Base-by-base conservation (phyloP, 23 red algal species). In the Gracilaria gracilis region DNA sequence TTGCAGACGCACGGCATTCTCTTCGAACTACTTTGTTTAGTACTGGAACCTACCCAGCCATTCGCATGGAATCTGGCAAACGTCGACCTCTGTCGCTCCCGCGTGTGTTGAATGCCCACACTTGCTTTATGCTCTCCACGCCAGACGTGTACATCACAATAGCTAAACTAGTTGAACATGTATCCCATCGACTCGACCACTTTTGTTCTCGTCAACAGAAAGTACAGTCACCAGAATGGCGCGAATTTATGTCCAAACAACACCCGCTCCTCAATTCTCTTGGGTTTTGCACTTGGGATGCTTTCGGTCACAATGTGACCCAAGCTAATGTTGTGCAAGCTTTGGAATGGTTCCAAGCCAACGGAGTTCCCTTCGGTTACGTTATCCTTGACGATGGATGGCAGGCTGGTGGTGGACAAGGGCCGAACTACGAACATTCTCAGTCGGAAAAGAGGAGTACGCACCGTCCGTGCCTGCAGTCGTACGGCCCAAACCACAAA, bases 331-430 rank as follows among this genome's bases (percentile, higher is more conserved):
- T 93, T 32, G 28, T 80, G 15, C 40, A 75, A 23, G 27, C 72
- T 17, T 37, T 86, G 11, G 27, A 77, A 53, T 79, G 36, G 44
- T 80, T 85, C 40, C 53, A 37, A 19, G 27, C 51, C 15, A 38
- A n/a, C 20, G 39, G 72, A 23, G 50, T 86, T 59, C 53, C n/a
- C 9, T 15, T 86, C 21, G 90, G 90, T 17, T 95, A 87, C 49
- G 21, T 91, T 50, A 46, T 95, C 33, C 24, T 95, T 17, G 93
- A 95, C 62, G 93, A 95, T 42, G 93, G 93, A 9, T 95, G 93
- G 93, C 93, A 95, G 39, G 72, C 61, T 11, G 76, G 87, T 28
- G 74, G 38, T 27, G 76, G 16, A 24, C 16, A 57, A 32, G 76
- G 76, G 9, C 87, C 87, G 15, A 79, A 90, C 74, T 70, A 58